Conservation (phyloP, 202 grass and related monocot genomes). For the Bolboschoenoplectus hybrid region DNA sequence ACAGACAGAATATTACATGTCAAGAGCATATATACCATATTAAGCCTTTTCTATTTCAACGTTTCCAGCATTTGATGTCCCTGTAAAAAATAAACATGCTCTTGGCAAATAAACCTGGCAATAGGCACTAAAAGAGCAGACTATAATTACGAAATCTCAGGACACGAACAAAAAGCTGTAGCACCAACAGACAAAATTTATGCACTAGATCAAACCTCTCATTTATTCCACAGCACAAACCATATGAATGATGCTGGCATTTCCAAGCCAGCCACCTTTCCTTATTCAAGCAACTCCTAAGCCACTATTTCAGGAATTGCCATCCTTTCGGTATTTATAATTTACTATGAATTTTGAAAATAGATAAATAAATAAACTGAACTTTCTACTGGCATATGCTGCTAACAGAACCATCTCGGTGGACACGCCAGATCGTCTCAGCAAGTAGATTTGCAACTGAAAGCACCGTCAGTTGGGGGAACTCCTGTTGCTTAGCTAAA, state of each 20-base stretch:
- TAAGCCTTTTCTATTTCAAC: too few relatives aligned
- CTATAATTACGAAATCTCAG: background rate
- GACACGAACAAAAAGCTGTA: background rate
- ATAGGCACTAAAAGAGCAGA: background rate
- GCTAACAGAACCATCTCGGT: conserved; percentile 59
- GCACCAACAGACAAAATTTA: background rate
- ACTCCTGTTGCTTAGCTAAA: conserved; percentile 55
- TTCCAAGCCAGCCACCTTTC: background rate
- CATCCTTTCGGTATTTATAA: background rate
- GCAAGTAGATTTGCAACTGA: conserved; percentile 85
- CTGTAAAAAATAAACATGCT: background rate
- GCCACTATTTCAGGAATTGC: conserved; percentile 1
- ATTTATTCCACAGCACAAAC: background rate
- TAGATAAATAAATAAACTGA: background rate
- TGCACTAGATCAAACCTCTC: background rate
- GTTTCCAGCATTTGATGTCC: too few relatives aligned
- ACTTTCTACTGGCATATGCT: conserved; percentile 67
- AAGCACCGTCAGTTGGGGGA: conserved; percentile 74
- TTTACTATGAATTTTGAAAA: background rate
- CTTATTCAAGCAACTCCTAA: conserved; percentile 27
- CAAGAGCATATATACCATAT: too few relatives aligned
- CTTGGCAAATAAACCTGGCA: background rate
- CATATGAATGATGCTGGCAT: background rate
- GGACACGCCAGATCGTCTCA: conserved; percentile 79
- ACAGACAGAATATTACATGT: too few relatives aligned